phyloP scores from a whole-genome alignment of 1,284 basidiomycete species.

The Malassezia furfur region DNA sequence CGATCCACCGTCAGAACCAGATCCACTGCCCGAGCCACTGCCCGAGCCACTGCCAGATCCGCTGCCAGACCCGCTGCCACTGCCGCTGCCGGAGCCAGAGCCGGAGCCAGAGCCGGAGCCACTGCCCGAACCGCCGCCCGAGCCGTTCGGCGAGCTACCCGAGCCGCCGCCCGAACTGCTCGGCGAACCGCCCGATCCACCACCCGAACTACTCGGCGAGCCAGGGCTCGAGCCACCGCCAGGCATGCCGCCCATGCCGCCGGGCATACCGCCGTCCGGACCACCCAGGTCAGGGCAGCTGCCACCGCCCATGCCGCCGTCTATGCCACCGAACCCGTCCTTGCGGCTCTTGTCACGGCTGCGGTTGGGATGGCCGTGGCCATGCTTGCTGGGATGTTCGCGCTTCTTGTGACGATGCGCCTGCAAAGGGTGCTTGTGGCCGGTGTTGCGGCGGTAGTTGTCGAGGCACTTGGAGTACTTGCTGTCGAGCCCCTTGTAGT shows the following conservation, averaged over 20 bases:
- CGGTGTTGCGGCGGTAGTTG: slow-evolving; percentile 35
- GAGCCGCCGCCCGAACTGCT: background rate
- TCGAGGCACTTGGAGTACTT: slow-evolving; percentile 3
- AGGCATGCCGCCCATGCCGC: background rate
- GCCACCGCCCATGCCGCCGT: background rate
- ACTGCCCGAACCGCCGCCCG: background rate
- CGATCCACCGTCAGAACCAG: background rate
- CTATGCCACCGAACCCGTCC: background rate
- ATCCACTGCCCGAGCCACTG: background rate
- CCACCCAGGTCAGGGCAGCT: no score
- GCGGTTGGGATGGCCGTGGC: slow-evolving; percentile 1
- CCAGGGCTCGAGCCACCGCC: no score
- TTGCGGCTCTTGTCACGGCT: background rate
- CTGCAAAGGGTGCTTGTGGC: slow-evolving; percentile 26
- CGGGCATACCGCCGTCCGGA: background rate
- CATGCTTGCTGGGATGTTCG: background rate
- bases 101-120: background rate
- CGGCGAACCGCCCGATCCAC: background rate
- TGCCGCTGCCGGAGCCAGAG: background rate
- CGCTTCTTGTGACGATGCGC: slow-evolving; percentile 2
- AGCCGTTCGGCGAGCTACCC: background rate
- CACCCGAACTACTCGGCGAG: background rate
- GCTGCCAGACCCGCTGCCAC: background rate
- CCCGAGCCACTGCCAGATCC: background rate
- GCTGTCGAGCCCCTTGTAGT: background rate